These are phyloP conservation scores for Rhodotorula paludigena DNA, from an alignment of 768 basidiomycete genomes.

Conservation along the genomic window DNA sequence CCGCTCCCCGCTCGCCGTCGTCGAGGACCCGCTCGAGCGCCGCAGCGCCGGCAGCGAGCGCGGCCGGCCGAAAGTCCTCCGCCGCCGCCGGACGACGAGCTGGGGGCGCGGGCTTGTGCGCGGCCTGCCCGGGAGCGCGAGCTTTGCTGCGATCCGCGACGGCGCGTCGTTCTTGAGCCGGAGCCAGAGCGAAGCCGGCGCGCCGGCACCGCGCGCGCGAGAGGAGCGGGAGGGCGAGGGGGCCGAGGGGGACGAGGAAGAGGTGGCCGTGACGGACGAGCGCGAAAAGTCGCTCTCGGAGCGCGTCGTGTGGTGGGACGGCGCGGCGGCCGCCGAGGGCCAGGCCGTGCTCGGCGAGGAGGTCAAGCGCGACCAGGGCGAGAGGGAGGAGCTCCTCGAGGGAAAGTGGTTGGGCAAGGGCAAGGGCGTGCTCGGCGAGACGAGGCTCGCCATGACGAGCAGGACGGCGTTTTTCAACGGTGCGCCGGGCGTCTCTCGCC, in stretches of 20 bases:
- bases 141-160: conserved; percentile 16
- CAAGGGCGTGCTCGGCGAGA: conserved; percentile 26
- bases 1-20: conserved; percentile 84
- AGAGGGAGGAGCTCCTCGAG: conserved; percentile 27
- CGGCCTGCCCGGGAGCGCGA: conserved; percentile 32
- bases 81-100: conserved; percentile 53
- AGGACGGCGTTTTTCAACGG: conserved; percentile 43
- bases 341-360: conserved; percentile 51
- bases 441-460: conserved; percentile 41
- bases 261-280: conserved; percentile 47
- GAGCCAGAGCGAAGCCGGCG: background rate
- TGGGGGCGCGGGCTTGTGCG: conserved; percentile 18
- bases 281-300: conserved; percentile 51
- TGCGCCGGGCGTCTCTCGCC: conserved; percentile 56
- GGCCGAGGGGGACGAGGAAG: conserved; percentile 50
- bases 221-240: conserved; percentile 52
- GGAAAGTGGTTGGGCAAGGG: conserved; percentile 49
- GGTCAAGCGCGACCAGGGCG: conserved; percentile 38
- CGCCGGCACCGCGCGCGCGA: no score
- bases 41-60: conserved; percentile 12
- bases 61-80: conserved; percentile 12
- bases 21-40: conserved; percentile 58
- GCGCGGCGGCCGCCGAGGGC: conserved; percentile 2
- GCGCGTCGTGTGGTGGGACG: conserved; percentile 33
- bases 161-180: background rate